A percentile compares a stretch with the other conserved stretches of the same genome.
These are phyloP conservation scores for Clarireedia monteithiana DNA, from an alignment of 2,329 filamentous ascomycete species.

Conservation along the genomic window DNA sequence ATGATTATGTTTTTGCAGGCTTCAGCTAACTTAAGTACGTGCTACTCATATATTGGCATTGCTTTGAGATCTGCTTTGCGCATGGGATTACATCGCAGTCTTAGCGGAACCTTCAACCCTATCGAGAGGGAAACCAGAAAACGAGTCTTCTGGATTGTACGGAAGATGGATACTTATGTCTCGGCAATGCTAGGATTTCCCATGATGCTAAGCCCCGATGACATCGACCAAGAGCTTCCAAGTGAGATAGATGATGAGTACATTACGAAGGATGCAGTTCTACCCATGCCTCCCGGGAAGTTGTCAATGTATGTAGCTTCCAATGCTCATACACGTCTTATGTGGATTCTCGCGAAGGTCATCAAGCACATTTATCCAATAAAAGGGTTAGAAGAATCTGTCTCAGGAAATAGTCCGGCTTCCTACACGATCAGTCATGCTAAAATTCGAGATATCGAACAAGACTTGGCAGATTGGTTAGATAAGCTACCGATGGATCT, in stretches of 20 bases:
- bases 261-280: conserved; percentile 51
- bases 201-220: conserved; percentile 53
- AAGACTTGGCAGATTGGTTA: conserved; percentile 55
- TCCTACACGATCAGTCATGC: conserved; percentile 57
- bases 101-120: conserved; percentile 53
- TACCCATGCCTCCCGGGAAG: conserved; percentile 44
- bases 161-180: conserved; percentile 65
- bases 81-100: conserved; percentile 68
- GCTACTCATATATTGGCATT: conserved; percentile 74
- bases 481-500: conserved; percentile 65
- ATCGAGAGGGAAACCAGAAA: conserved; percentile 57
- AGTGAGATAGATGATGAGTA: conserved; percentile 60
- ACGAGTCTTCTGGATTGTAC: conserved; percentile 59
- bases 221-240: conserved; percentile 59
- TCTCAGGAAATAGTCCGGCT: conserved; percentile 29
- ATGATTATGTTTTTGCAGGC: conserved; percentile 77
- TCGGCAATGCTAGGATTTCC: conserved; percentile 61
- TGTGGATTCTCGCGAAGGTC: conserved; percentile 57
- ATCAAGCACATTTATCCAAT: conserved; percentile 59
- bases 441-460: conserved; percentile 57
- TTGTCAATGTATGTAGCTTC: conserved; percentile 55
- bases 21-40: conserved; percentile 69
- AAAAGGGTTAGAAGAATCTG: conserved; percentile 44
- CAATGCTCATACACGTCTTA: conserved; percentile 57
- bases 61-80: conserved; percentile 68